Conservation (phyloP, 495 filamentous ascomycete species). For the Neurospora sublineolata region DNA sequence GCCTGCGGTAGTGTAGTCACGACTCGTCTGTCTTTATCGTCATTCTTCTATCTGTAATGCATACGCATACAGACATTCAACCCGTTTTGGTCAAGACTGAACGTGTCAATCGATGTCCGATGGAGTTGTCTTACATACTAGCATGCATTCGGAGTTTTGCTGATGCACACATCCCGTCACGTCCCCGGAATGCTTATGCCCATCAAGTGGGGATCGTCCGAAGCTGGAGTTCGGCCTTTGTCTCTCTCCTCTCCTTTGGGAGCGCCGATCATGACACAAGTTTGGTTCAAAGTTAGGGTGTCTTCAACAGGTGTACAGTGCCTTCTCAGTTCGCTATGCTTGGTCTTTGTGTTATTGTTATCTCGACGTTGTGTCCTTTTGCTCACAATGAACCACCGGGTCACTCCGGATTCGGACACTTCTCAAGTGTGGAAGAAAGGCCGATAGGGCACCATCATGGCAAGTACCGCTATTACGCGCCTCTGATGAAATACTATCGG, state of each 20-base stretch:
- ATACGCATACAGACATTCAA: not conserved
- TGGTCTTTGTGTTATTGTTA: not conserved
- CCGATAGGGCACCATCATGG: not conserved
- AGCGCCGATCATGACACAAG: not conserved
- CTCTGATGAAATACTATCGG: not conserved
- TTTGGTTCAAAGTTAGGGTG: not conserved
- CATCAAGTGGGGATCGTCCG: not conserved
- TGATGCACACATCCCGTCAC: not conserved
- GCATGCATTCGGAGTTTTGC: not conserved
- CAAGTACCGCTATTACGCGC: not conserved
- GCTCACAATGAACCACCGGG: not conserved
- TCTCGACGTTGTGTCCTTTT: not conserved
- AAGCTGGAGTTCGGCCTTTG: not conserved
- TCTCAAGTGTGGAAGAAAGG: not conserved
- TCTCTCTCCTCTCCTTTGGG: not conserved
- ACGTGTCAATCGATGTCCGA: not conserved
- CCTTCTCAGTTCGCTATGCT: not conserved
- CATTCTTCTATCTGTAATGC: not conserved
- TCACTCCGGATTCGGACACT: not conserved
- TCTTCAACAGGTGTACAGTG: not conserved
- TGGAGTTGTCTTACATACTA: not conserved
- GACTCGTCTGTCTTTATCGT: not conserved
- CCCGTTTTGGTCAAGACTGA: not conserved
- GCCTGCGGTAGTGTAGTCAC: not conserved
- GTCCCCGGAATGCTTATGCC: not conserved